Evolutionary conservation across 2,329 filamentous ascomycete genomes (phyloP).

Genomic region (Aspergillus nomiae): DNA sequence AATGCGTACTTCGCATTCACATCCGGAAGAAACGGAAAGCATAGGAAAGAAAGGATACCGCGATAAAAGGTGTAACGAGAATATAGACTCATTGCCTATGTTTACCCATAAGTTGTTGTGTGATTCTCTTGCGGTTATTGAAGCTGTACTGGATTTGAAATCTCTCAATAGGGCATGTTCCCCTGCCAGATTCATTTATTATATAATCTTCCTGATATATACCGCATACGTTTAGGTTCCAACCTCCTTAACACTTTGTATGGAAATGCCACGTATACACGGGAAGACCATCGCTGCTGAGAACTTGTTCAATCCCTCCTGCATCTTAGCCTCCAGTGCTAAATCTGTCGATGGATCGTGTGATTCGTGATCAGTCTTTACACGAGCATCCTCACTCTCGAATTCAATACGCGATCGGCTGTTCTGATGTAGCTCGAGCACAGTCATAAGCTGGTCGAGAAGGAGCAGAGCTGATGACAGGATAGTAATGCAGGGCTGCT

Average conservation of each 20-base stretch:
- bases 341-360: too few relatives aligned
- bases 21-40: too few relatives aligned
- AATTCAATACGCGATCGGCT: background rate
- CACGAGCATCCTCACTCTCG: background rate
- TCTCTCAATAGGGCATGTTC: background rate
- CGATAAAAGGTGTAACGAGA: background rate
- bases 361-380: background rate
- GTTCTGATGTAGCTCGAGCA: background rate
- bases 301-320: background rate
- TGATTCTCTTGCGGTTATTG: background rate
- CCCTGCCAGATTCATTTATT: background rate
- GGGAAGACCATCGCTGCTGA: background rate
- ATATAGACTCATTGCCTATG: background rate
- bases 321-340: background rate
- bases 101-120: background rate
- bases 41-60: background rate
- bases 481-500: background rate
- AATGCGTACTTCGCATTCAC: background rate
- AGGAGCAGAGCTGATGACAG: background rate
- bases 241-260: background rate
- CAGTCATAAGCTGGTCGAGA: background rate
- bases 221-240: background rate
- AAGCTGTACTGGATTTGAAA: background rate
- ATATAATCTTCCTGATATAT: background rate
- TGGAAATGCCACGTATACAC: too few relatives aligned